Percentiles rank a stretch among this genome's conserved stretches.
Evolutionary conservation across 1,284 basidiomycete genomes (phyloP).

Genomic region (Neonothopanus nambi): DNA sequence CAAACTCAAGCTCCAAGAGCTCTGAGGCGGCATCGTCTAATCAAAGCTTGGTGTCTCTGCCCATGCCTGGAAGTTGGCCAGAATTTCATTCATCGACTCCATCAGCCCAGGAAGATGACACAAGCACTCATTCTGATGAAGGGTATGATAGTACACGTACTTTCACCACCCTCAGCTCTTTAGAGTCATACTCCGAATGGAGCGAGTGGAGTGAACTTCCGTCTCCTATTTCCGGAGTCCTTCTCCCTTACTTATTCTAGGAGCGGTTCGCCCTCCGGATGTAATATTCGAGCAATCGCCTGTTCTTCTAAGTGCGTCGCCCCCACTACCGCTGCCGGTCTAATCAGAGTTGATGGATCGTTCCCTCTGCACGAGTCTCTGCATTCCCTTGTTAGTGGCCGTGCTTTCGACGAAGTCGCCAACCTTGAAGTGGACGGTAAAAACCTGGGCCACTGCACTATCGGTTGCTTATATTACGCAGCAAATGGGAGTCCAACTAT

Average conservation of each 20-base stretch:
- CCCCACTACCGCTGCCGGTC: background rate
- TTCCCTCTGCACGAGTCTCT: slow-evolving; percentile 35
- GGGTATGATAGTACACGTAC: slow-evolving; percentile 25
- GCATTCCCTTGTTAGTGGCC: slow-evolving; percentile 28
- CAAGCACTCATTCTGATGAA: slow-evolving; percentile 20
- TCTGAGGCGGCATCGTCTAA: background rate
- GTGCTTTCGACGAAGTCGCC: slow-evolving; percentile 23
- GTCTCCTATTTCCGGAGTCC: slow-evolving; percentile 25
- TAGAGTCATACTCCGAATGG: slow-evolving; percentile 30
- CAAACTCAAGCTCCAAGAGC: background rate
- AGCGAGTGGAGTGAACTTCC: slow-evolving; percentile 29
- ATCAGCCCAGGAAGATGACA: background rate
- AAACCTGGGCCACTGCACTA: slow-evolving; percentile 31
- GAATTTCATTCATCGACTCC: slow-evolving; percentile 14
- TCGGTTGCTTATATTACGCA: slow-evolving; percentile 29
- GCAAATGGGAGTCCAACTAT: slow-evolving; percentile 20
- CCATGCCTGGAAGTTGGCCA: slow-evolving; percentile 19
- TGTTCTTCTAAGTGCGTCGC: background rate
- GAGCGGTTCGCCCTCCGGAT: slow-evolving; percentile 17
- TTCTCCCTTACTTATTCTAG: slow-evolving; percentile 30
- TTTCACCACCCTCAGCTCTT: slow-evolving; percentile 51
- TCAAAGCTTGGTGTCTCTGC: background rate
- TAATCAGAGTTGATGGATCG: slow-evolving; percentile 43
- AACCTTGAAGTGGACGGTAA: slow-evolving; percentile 15
- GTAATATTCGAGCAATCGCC: background rate